Evolutionary conservation across 805 yeast species (phyloP), one percentile per base, ranked within the genome.

Genomic region (Wickerhamiella brachini): DNA sequence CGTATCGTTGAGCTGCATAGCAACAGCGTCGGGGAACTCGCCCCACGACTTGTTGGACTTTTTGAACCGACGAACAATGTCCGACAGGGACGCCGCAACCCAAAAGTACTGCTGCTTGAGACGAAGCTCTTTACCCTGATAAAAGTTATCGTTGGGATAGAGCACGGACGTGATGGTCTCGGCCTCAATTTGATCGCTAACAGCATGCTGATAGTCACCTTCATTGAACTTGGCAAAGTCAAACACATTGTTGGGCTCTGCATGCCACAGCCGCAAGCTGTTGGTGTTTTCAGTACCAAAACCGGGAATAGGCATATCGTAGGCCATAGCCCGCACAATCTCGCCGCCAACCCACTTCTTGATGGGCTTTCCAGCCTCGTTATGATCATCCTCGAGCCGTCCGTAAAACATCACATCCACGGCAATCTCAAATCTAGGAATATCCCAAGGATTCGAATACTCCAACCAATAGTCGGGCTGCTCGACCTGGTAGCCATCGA

Each of bases 91-190:
- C 34, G 97, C 96, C 49, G 95, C 81, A 49, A 89, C 95, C 97
- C 97, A 88, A 70, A 88, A 89, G 69, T 87, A 89, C 69, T 88
- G 97, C 71, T 88, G 97, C 68, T 89, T 89, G 67, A 88, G 77
- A 65, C 97, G 79, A 63, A 88, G 75, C 65, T 86, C 95, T 68
- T 89, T 88, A 61, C 97, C 97, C 57, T 79, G 77, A 62, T 85
- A 83, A 65, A 88, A 89, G 68, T 88, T 89, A 66, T 88, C 97
- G 68, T 88, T 88, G 57, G 97, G 97, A 68, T 88, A 88, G 63
- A 88, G 72, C 17, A 88, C 95, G 5, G 96, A 86, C 38, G 96
- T 86, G 61, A 88, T 86, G 22, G 94, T 81, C 67, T 86, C 95
- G 3, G 97, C 97, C 51, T 79, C 74, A 67, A 87, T 95, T 67